Conservation (phyloP, 2,329 filamentous ascomycete genomes). For the Ascochyta fabae region DNA sequence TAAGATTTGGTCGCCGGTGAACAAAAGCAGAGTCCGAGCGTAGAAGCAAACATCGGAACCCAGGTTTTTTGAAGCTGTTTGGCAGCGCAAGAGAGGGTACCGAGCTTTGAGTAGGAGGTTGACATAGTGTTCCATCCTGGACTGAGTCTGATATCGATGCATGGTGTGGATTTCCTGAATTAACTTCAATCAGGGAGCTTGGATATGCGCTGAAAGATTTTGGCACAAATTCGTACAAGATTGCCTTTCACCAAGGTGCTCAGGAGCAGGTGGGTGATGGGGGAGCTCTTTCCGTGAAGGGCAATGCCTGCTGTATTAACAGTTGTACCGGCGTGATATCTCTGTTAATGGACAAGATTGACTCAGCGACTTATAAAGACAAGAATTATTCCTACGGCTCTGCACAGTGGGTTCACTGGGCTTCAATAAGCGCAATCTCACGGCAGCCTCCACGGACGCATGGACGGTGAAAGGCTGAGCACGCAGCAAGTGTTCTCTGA, state of each 20-base stretch:
- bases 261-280: neutral
- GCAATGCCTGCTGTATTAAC: neutral
- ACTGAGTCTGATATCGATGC: neutral
- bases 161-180: neutral
- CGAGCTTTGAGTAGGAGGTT: neutral
- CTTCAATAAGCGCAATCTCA: too few species aligned
- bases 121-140: neutral
- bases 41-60: neutral
- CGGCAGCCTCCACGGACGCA: too few species aligned
- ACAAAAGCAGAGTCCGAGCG: neutral
- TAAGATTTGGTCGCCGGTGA: slow-evolving; percentile 12
- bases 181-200: neutral
- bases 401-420: too few species aligned
- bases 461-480: too few species aligned
- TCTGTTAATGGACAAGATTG: neutral
- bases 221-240: neutral
- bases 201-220: neutral
- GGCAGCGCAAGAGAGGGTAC: neutral
- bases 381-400: neutral
- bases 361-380: neutral
- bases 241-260: neutral
- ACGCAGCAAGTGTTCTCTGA: too few species aligned
- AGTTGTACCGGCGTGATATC: neutral
- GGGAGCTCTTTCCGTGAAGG: neutral
- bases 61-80: neutral